Base-by-base conservation (phyloP, 306 rosid genomes). In the Rubus parviflorus region DNA sequence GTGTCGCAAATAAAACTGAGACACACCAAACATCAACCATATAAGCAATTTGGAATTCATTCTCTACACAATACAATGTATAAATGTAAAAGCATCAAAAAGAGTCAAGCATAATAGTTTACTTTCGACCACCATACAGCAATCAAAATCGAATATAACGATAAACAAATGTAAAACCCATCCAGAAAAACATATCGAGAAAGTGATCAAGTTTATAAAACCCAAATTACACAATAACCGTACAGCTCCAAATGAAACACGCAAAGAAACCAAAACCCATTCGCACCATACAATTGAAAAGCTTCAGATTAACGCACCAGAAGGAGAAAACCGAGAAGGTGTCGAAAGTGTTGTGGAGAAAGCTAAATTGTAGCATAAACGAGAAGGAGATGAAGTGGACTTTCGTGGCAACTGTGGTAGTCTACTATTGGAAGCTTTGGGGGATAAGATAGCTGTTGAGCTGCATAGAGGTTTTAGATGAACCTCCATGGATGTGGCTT, bases 1-100 rank as follows among this genome's bases (percentile, higher is more conserved):
- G 97, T 16, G 90, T 83, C 0, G 96, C 97, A 64, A 76, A 79
- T 77, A 79, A 63, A 80, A 77, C 96, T 90, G 76, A 15, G 7
- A 51, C 37, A 90, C 82, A 75, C 58, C 63, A 75, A 51, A 35
- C 53, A 48, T 57, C 74, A 35, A 67, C 41, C 38, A 7, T 40
- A 2, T 46, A 22, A 49, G 77, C 75, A 54, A 42, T 4, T 57
- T 17, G 54, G 40, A 42, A 69, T 68, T 49, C 67, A 57, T 35
- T 42, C 52, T 43, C 22, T 47, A 25, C 60, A 30, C 2, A 30
- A 30, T 30, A 30, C 35, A 30, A 30, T 30, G 35, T 30, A 30
- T 30, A 30, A 61, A 46, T 37, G 17, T 15, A 75, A 43, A 8
- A 9, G 15, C 8, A 25, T 74, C 0, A 22, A 17, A 57, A 30